phyloP scores from a whole-genome alignment of 495 filamentous ascomycete genomes.

The Terfezia claveryi region DNA sequence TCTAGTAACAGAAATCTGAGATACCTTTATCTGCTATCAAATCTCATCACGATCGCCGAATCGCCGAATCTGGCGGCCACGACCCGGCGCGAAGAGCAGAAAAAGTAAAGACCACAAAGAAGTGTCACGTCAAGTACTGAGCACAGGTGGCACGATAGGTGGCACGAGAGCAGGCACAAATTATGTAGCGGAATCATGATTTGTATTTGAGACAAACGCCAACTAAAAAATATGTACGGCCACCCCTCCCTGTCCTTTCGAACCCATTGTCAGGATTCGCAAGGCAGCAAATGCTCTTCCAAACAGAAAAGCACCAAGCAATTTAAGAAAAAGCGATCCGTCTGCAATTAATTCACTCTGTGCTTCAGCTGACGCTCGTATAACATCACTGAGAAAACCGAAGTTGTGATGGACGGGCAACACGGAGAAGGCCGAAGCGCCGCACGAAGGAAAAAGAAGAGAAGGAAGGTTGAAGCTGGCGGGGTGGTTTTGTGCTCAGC shows the following conservation, averaged over 20 bases:
- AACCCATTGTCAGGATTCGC: not conserved
- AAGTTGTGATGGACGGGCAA: constrained; percentile 14
- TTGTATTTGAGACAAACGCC: not conserved
- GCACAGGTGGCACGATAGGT: too few species aligned
- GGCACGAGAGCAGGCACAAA: too few species aligned
- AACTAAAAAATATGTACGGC: not conserved
- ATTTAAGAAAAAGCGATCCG: not conserved
- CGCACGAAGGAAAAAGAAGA: constrained; percentile 11
- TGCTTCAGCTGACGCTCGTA: constrained; percentile 18
- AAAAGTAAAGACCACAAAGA: too few species aligned
- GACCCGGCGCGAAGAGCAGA: too few species aligned
- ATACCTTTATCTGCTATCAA: too few species aligned
- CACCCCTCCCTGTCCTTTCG: not conserved
- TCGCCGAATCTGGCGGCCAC: too few species aligned
- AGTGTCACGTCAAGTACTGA: too few species aligned
- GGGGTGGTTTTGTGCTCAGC: constrained; percentile 9
- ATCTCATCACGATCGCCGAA: too few species aligned
- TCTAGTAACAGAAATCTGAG: too few species aligned
- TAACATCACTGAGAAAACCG: constrained; percentile 11
- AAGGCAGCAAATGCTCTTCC: not conserved
- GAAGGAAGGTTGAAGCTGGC: constrained; percentile 4
- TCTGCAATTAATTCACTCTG: constrained; percentile 20
- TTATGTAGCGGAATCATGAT: too few species aligned
- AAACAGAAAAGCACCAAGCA: not conserved
- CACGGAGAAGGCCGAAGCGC: constrained; percentile 19